Percentiles rank a stretch among this genome's conserved stretches.
Conservation (phyloP, 2,329 filamentous ascomycete genomes). For the Sporothrix pallida region DNA sequence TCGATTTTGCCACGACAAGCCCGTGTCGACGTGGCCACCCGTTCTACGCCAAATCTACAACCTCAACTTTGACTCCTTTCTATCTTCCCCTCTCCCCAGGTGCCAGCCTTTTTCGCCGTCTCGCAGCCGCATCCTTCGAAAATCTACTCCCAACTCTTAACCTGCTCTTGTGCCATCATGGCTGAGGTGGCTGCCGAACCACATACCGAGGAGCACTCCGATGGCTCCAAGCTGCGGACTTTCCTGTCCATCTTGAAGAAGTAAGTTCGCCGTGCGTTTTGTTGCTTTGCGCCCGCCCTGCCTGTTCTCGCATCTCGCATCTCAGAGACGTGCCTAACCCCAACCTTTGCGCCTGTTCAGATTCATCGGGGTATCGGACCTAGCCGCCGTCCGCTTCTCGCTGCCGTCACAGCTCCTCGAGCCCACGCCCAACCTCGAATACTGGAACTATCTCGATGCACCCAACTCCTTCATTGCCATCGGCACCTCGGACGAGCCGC, state of each 20-base stretch:
- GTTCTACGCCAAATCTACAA: neutral
- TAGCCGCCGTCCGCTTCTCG: conserved; percentile 94
- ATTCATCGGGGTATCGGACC: conserved; percentile 95
- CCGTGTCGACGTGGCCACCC: conserved; percentile 2
- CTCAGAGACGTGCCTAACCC: too few relatives aligned
- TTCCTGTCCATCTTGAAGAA: conserved; percentile 87
- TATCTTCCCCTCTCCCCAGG: neutral
- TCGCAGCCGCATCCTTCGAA: neutral
- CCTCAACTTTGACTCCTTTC: neutral
- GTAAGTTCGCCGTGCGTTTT: conserved; percentile 58
- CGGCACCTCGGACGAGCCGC: conserved; percentile 86
- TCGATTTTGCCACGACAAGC: conserved; percentile 13
- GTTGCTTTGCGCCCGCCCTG: neutral
- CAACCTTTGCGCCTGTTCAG: conserved; percentile 53
- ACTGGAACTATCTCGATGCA: conserved; percentile 97
- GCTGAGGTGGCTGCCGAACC: conserved; percentile 44
- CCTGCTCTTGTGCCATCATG: conserved; percentile 32
- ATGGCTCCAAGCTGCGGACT: conserved; percentile 85
- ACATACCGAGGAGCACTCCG: conserved; percentile 64
- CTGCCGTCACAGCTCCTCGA: conserved; percentile 94
- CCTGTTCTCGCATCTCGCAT: neutral
- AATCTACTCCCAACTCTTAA: neutral
- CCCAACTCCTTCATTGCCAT: conserved; percentile 85
- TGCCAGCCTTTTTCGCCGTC: neutral
- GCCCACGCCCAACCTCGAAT: conserved; percentile 95